Evolutionary conservation across 148 eudicot species (phyloP), one percentile per base, ranked within the genome.

Genomic region (Fagopyrum esculentum): DNA sequence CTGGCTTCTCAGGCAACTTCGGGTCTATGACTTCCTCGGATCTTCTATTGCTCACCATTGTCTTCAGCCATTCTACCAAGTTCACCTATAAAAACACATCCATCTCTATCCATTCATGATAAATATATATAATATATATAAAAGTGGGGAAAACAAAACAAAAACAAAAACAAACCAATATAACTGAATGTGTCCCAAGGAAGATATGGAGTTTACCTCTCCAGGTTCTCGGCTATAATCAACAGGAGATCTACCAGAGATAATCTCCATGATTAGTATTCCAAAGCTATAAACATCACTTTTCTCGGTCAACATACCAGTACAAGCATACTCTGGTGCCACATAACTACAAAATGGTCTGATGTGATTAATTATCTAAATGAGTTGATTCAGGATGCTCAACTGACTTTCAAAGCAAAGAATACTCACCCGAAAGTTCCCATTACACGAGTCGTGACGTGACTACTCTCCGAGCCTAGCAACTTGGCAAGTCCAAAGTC

Each of bases 41-140:
- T 29, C 74, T 71, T 49, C 74, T 71, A 71, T 71, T 71, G 55
- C 74, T 49, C 30, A 71, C 74, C 74, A 71, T 71, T 71, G 74
- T 45, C 16, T 71, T 71, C 52, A 71, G 74, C 74, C 74, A 71
- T 16, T 71, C 74, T 4, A 71, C 55, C 74, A 71, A 49, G 40
- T 71, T 71, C 47, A 71, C 74, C 74, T 71, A 49, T 22, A 71
- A 17, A 71, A 47, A 71, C 9, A 2, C 74, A 46, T 19, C 55
- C 74, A 46, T 17, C 19, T 46, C 55, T 17, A 16, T 26, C 43
- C 16, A 46, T 22, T 71, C 5, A 66, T 13, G 15, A 40, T 5
- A 9, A 35, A 64, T n/a, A n/a, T n/a, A n/a, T n/a, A n/a, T n/a
- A n/a, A n/a, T n/a, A 16, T 2, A 10, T 6, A 60, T 5, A 16